A percentile compares a stretch with the other conserved stretches of the same genome.
Evolutionary conservation across 2,329 filamentous ascomycete genomes (phyloP).

Genomic region (Fusarium sp.): DNA sequence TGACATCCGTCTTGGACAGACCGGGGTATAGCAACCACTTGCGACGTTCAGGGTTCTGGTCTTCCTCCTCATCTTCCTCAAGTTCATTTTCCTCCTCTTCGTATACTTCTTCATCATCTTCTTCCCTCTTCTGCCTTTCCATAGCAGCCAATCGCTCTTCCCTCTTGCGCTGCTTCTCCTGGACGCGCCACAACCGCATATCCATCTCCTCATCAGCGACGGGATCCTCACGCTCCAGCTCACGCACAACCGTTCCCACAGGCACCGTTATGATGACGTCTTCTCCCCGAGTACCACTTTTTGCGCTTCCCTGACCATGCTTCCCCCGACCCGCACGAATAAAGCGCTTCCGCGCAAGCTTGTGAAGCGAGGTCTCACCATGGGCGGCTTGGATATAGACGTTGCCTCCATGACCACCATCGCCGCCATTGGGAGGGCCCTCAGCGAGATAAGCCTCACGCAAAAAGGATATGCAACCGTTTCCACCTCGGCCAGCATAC

Average conservation of each 20-base stretch:
- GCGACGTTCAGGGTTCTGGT: constrained; percentile 61
- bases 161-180: constrained; percentile 47
- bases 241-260: constrained; percentile 87
- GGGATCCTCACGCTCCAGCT: constrained; percentile 80
- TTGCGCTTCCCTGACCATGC: constrained; percentile 76
- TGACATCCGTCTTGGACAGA: constrained; percentile 73
- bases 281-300: constrained; percentile 79
- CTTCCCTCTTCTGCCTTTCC: constrained; percentile 37
- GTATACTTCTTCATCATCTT: constrained; percentile 26
- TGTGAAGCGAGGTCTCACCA: constrained; percentile 92
- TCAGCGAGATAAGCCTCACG: constrained; percentile 89
- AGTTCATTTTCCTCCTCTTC: constrained; percentile 30
- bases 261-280: constrained; percentile 91
- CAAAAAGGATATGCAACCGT: constrained; percentile 93
- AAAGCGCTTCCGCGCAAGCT: constrained; percentile 79
- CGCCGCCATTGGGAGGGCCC: constrained; percentile 91
- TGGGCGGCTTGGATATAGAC: constrained; percentile 93
- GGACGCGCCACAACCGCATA: constrained; percentile 46
- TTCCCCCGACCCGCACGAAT: constrained; percentile 78
- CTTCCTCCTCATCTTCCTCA: constrained; percentile 49
- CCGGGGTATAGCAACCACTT: constrained; percentile 91
- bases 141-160: constrained; percentile 50
- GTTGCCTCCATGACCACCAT: constrained; percentile 89
- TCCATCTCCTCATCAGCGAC: constrained; percentile 67
- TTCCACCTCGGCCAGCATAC: constrained; percentile 80